Evolutionary conservation across 345 rosid species (phyloP).

Genomic region (Melaleuca alternifolia): DNA sequence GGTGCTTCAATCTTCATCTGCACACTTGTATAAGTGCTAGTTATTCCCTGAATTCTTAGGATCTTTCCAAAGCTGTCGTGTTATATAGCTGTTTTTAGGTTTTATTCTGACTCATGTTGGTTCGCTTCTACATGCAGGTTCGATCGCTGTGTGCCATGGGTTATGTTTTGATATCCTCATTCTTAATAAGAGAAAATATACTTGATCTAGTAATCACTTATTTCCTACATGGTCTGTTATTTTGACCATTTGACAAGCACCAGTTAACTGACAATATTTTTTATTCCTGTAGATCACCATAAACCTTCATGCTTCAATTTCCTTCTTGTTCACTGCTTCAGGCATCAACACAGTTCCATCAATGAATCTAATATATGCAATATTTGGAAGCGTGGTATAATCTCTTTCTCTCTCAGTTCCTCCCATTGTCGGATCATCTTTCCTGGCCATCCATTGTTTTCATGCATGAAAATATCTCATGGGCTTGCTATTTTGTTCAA

Average conservation of each 20-base stretch:
- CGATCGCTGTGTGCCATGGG: constrained; percentile 74
- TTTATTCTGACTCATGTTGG: constrained; percentile 3
- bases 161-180: constrained; percentile 75
- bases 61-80: constrained; percentile 6
- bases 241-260: background rate
- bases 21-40: constrained; percentile 52
- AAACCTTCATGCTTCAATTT: constrained; percentile 78
- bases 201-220: constrained; percentile 52
- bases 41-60: constrained; percentile 7
- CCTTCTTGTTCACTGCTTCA: constrained; percentile 53
- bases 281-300: constrained; percentile 63
- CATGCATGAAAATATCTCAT: background rate
- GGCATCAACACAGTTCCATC: constrained; percentile 76
- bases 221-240: background rate
- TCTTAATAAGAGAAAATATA: constrained; percentile 88
- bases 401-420: background rate
- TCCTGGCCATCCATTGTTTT: background rate
- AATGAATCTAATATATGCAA: constrained; percentile 56
- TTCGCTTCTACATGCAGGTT: constrained; percentile 37
- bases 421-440: background rate
- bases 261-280: background rate
- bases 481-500: background rate
- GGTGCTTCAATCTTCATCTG: constrained; percentile 63
- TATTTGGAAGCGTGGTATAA: constrained; percentile 82
- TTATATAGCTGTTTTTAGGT: background rate